A percentile compares a stretch with the other conserved stretches of the same genome.
Conservation (phyloP, 2,329 filamentous ascomycete species). For the Stagonosporopsis rhizophila region DNA sequence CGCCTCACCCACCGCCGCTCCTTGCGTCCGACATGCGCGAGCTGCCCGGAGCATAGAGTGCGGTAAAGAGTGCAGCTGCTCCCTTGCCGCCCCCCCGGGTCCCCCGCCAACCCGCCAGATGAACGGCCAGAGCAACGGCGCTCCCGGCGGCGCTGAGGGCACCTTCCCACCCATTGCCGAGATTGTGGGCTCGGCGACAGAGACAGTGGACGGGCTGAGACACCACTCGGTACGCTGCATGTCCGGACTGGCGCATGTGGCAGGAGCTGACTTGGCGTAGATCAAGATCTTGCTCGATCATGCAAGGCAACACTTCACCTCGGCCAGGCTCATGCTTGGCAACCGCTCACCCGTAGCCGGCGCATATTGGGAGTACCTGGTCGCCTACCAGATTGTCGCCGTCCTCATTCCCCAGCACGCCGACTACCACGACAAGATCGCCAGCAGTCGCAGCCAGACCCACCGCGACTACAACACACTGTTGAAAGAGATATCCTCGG, state of each 20-base stretch:
- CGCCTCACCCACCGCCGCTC: slow-evolving; percentile 10
- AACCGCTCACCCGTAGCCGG: slow-evolving; percentile 64
- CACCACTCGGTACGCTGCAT: slow-evolving; percentile 35
- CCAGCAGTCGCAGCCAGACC: slow-evolving; percentile 60
- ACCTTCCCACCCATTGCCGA: slow-evolving; percentile 53
- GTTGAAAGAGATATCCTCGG: slow-evolving; percentile 41
- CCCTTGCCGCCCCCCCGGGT: slow-evolving; percentile 41
- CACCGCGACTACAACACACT: slow-evolving; percentile 55
- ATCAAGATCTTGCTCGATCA: slow-evolving; percentile 50
- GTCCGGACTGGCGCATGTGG: background rate
- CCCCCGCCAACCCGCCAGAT: slow-evolving; percentile 34
- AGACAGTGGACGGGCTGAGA: slow-evolving; percentile 42
- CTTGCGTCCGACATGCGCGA: slow-evolving; percentile 34
- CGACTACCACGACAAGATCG: slow-evolving; percentile 70
- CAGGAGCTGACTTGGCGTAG: slow-evolving; percentile 37
- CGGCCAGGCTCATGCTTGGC: slow-evolving; percentile 61
- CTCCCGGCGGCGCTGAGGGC: slow-evolving; percentile 28
- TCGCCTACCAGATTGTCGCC: slow-evolving; percentile 78
- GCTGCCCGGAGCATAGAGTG: slow-evolving; percentile 30
- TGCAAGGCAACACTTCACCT: slow-evolving; percentile 52
- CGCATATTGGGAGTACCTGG: slow-evolving; percentile 86
- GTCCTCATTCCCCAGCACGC: slow-evolving; percentile 78
- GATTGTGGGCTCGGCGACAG: slow-evolving; percentile 50
- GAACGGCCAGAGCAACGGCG: slow-evolving; percentile 41
- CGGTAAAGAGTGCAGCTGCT: slow-evolving; percentile 51